Base-by-base conservation (phyloP, 176 grass and related monocot genomes). In the Eleusine coracana region DNA sequence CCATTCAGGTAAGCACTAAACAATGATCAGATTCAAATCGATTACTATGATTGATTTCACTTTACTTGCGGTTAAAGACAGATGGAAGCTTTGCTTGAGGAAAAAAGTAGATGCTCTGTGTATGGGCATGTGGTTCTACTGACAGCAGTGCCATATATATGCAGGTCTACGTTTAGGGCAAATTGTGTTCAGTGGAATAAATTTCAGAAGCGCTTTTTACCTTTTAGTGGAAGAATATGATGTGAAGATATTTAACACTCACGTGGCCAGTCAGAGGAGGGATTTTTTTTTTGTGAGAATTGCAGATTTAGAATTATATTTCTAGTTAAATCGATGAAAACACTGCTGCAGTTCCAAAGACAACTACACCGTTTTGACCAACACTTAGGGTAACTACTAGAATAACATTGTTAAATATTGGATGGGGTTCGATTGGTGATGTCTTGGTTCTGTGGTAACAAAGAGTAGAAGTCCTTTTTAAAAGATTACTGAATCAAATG, bases 401-500 rank as follows among this genome's bases (percentile, higher is more conserved):
- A 2, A 38, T 59, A 58, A 76, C 52, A 16, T 74, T 13, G 34
- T 15, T 20, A 39, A 39, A 18, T 23, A 27, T 34, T 52, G 39
- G 36, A 58, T 18, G 73, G 34, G 15, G 16, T 44, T 36, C 76
- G 18, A 66, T 44, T 27, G 17, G n/a, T 4, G 0, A 44, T 66
- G 34, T 46, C 25, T 70, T 70, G 31, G 56, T 65, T 42, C 28
- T n/a, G 56, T 2, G 11, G 16, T 28, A 54, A 71, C 39, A 10
- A 23, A 54, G 62, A 39, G 11, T 29, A 9, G 18, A 7, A 21
- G n/a, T 28, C 48, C 11, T 50, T 73, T 46, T 8, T 55, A 29
- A 46, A 75, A 25, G 66, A 84, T 15, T 36, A 69, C 70, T 62
- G 25, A 20, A 84, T 25, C 10, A 70, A 63, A 75, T 8, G 5